Percentiles rank a stretch among this genome's conserved stretches.
phyloP scores from a whole-genome alignment of 257 asterid genomes.

The Solanum bulbocastanum region DNA sequence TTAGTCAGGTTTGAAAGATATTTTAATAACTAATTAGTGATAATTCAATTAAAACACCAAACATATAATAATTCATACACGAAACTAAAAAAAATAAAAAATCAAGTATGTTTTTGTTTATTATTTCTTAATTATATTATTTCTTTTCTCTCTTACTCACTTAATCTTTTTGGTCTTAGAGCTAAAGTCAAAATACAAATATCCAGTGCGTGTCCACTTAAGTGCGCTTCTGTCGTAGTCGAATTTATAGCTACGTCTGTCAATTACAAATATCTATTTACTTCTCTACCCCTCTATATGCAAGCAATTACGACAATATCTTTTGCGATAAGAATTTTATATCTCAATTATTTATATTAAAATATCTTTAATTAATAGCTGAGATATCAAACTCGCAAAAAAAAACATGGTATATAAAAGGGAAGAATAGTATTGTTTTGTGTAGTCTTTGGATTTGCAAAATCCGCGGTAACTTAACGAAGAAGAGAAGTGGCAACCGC shows the following conservation, averaged over 20 bases:
- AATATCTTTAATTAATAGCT: too few relatives aligned
- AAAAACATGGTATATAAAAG: too few relatives aligned
- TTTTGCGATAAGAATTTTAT: rapidly evolving
- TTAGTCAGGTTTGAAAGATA: too few relatives aligned
- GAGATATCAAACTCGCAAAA: neutral
- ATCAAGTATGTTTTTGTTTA: too few relatives aligned
- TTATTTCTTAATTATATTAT: neutral
- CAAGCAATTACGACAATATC: neutral
- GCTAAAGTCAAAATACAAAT: neutral
- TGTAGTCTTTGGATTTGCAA: neutral
- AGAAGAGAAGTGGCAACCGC: neutral
- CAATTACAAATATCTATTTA: neutral
- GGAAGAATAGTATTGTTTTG: too few relatives aligned
- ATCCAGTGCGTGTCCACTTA: neutral
- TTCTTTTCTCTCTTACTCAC: neutral
- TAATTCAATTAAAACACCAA: too few relatives aligned
- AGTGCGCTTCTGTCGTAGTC: neutral
- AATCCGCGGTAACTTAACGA: neutral
- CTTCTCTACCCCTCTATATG: neutral
- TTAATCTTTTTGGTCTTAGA: neutral
- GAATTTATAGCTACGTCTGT: neutral
- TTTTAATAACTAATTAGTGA: too few relatives aligned
- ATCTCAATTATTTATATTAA: neutral
- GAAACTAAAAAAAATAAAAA: too few relatives aligned
- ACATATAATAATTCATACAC: neutral